Evolutionary conservation across 1,284 basidiomycete genomes (phyloP), one percentile per base, ranked within the genome.

Genomic region (Rhodofomes roseus): DNA sequence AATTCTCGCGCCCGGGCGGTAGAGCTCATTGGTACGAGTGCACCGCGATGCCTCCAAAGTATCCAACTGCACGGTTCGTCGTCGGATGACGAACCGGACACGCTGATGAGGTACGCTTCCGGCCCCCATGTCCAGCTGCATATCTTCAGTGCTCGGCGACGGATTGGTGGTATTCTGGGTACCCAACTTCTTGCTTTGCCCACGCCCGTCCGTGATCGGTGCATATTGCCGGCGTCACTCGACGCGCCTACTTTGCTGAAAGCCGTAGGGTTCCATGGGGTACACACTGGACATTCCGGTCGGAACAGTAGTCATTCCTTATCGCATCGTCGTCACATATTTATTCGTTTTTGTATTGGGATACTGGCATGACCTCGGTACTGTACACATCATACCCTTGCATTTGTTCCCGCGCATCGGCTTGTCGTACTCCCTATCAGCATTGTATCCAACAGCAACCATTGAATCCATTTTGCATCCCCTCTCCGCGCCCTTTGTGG

Each of bases 1-100:
- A 27, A 79, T 92, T 60, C 77, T 92, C 40, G 79, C 84, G 0
- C 68, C 68, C 22, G 74, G 70, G 34, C 56, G 60, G 50, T 68
- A 61, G 61, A 27, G 14, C 51, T n/a, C 7, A 4, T 12, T 7
- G 12, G 20, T 27, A 18, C 14, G 41, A 29, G n/a, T 27, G 40
- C 31, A 41, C 36, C 31, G 25, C 23, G 34, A 18, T 20, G 25
- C 37, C 23, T 39, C 37, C 4, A 39, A 16, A 29, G 22, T 5
- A 3, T 31, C 16, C 14, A 22, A 44, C 34, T 27, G 37, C 39
- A 41, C 27, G 14, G 16, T 9, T 37, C 54, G 22, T 31, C 36
- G 46, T 52, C 31, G 8, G 16, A 29, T 9, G 25, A 27, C 46
- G 25, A 48, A 29, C 5, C 22, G 46, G 46, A 29, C 25, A 16